These are phyloP conservation scores for Wickerhamomyces queroliae DNA, from an alignment of 805 yeast genomes.

Conservation along the genomic window DNA sequence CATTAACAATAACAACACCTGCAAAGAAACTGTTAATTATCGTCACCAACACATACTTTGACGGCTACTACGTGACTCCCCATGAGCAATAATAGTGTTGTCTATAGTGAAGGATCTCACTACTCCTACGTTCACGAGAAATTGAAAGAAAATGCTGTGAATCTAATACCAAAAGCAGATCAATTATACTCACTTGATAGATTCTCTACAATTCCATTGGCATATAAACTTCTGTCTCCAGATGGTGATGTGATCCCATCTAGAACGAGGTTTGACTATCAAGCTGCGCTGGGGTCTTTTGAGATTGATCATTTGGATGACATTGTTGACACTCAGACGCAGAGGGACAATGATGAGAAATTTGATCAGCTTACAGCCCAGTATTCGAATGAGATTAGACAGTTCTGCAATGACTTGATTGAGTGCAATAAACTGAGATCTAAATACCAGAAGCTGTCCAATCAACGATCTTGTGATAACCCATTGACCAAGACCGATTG, in stretches of 20 bases:
- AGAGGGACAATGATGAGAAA: background rate
- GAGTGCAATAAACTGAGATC: constrained; percentile 46
- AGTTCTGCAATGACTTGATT: constrained; percentile 11
- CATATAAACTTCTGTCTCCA: constrained; percentile 4
- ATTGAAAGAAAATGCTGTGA: background rate
- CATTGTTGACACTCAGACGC: background rate
- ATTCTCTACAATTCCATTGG: background rate
- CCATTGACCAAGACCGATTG: constrained; percentile 65
- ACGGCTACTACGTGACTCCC: too few relatives aligned
- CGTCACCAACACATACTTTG: too few relatives aligned
- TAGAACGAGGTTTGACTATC: constrained; percentile 18
- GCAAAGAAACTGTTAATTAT: too few relatives aligned
- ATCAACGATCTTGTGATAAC: constrained; percentile 63
- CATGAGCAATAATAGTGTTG: background rate
- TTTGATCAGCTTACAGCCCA: constrained; percentile 10
- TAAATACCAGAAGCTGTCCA: constrained; percentile 55
- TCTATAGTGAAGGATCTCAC: background rate
- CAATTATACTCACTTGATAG: background rate
- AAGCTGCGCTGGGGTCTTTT: constrained; percentile 17
- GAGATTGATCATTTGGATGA: constrained; percentile 3
- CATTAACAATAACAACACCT: too few relatives aligned
- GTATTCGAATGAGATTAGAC: constrained; percentile 7
- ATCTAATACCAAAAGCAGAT: background rate
- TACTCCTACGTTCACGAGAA: background rate
- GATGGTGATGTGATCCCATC: constrained; percentile 20